phyloP scores from a whole-genome alignment of 2,329 filamentous ascomycete species.

The Xylaria sp. region DNA sequence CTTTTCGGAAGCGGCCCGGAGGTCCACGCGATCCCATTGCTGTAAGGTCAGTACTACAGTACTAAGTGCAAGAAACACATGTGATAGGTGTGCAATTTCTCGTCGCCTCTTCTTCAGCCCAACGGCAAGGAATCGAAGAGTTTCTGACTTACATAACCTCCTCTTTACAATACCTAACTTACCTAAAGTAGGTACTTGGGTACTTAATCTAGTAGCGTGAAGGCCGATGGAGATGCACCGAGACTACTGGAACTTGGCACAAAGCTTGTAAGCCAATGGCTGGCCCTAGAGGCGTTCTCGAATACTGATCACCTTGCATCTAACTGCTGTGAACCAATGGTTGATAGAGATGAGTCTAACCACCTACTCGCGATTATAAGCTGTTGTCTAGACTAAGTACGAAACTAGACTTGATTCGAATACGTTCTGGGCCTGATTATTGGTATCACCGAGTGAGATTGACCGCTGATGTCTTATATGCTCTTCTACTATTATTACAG shows the following conservation, averaged over 20 bases:
- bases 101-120: too few species aligned
- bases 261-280: slow-evolving; percentile 34
- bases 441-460: not conserved
- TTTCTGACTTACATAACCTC: too few species aligned
- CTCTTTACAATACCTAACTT: too few species aligned
- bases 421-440: not conserved
- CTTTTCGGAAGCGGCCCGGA: slow-evolving; percentile 22
- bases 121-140: too few species aligned
- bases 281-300: slow-evolving; percentile 20
- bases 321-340: slow-evolving; percentile 26
- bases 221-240: not conserved
- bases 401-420: not conserved
- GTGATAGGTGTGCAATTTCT: too few species aligned
- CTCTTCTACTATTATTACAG: not conserved
- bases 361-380: not conserved
- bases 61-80: too few species aligned
- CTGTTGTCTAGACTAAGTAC: not conserved
- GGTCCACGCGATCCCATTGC: not conserved
- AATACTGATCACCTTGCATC: slow-evolving; percentile 33
- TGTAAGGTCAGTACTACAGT: not conserved
- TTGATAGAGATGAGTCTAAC: slow-evolving; percentile 4
- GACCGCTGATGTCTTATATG: slow-evolving; percentile 1
- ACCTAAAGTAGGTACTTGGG: too few species aligned
- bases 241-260: slow-evolving; percentile 25
- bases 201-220: too few species aligned